phyloP scores from a whole-genome alignment of 768 basidiomycete genomes.

The Tylopilus felleus region DNA sequence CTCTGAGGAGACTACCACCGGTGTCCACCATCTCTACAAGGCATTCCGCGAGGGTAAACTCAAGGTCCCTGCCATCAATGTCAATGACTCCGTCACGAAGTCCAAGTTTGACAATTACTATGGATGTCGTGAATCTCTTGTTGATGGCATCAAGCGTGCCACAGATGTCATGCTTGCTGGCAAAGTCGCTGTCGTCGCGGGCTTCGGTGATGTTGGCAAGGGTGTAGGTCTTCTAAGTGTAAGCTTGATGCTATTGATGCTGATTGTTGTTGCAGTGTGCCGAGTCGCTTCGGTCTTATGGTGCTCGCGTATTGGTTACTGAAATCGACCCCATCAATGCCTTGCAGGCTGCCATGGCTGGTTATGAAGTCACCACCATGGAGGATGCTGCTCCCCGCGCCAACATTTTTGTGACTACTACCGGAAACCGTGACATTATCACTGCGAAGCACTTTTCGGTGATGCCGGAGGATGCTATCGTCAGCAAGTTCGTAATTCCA shows the following conservation, averaged over 20 bases:
- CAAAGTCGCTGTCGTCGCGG: constrained; percentile 98
- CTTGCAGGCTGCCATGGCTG: constrained; percentile 99
- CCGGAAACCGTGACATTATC: constrained; percentile 98
- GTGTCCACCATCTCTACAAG: constrained; percentile 99
- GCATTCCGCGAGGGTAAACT: constrained; percentile 93
- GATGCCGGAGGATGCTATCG: constrained; percentile 99
- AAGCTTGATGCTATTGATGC: not conserved
- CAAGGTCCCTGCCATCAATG: constrained; percentile 98
- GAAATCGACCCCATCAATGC: constrained; percentile 99
- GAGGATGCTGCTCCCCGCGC: constrained; percentile 87
- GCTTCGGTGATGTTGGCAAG: constrained; percentile 99
- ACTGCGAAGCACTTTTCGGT: constrained; percentile 83
- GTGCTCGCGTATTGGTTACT: constrained; percentile 92
- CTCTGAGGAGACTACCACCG: constrained; percentile 99
- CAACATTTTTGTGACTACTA: constrained; percentile 97
- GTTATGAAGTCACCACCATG: constrained; percentile 98
- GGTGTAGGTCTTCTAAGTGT: constrained; percentile 61
- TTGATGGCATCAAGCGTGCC: constrained; percentile 99
- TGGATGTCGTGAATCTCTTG: constrained; percentile 98
- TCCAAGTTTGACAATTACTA: constrained; percentile 99
- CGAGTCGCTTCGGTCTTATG: constrained; percentile 95
- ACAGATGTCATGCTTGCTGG: constrained; percentile 99
- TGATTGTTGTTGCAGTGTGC: constrained; percentile 67
- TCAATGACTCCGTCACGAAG: constrained; percentile 99
- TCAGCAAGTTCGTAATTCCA: constrained; percentile 78